Evolutionary conservation across 345 rosid species (phyloP), one percentile per base, ranked within the genome.

Genomic region (Eucalyptus pauciflora): DNA sequence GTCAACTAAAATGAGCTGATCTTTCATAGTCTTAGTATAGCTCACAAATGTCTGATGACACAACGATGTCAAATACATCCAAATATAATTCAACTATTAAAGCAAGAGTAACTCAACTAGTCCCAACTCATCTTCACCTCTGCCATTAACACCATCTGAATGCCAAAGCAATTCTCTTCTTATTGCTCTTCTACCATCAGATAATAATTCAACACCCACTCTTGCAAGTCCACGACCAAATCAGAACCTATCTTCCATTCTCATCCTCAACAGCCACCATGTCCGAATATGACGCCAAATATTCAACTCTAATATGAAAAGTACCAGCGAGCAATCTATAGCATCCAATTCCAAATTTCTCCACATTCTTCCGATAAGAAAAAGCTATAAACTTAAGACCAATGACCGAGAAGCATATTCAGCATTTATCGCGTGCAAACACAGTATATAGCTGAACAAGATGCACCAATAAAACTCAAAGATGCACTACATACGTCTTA

Each of bases 401-500:
- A 41, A 22, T 41, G 48, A 76, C 27, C 24, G 22, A 76, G 85
- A 43, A 41, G 48, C 85, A 76, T 85, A 50, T 49, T 50, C 7
- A 2, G 33, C 87, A 48, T 29, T 60, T 43, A 14, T 46, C 8
- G 2, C 5, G 10, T 22, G 52, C 49, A 62, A 46, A 25, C 13
- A 51, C 64, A 33, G 58, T 83, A 50, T 17, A 29, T 27, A 37
- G 56, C 46, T 14, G 52, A 22, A 52, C 71, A 89, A 50, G 81
- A 86, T 13, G 9, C 41, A 86, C 20, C 7, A 60, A 46, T 60
- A 27, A 22, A 86, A 62, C 51, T 7, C 48, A 46, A 45, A 43
- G 85, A 76, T 76, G 85, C 85, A 37, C 85, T 11, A 90, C 93
- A 88, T 93, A 96, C 98, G 99, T 97, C 91, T 90, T 91, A 62